Evolutionary conservation across 306 rosid species (phyloP), one percentile per base, ranked within the genome.

Genomic region (Acacia confusa): DNA sequence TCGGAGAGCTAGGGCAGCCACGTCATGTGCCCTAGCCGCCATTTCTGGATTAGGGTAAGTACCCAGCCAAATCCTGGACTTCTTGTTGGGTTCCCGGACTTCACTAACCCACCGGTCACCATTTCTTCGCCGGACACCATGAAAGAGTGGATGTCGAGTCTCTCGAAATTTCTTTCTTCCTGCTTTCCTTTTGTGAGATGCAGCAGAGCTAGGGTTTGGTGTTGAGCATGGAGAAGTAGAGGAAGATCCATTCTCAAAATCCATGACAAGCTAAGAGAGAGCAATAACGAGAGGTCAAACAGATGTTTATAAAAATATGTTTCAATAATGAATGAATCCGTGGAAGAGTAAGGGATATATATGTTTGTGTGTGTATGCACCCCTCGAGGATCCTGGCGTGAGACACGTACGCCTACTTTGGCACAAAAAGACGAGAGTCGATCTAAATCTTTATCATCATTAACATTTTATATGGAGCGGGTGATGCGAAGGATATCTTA

Each of bases 21-120:
- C 87, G 14, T 84, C 87, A 45, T 84, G 75, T 32, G 87, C 87
- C 88, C 80, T 81, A 81, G 85, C 88, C 0, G 88, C 88, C 88
- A 85, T 77, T 78, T 85, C 88, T 4, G 88, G 85, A 8, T 66
- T 30, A 57, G 63, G 58, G 48, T 72, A 81, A 4, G 85, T 85
- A n/a, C 88, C 88, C 0, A 85, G 16, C 88, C 88, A 85, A 17
- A 85, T 81, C 75, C 80, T 81, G 20, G 88, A 64, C 52, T 72
- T 77, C 30, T 65, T 77, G 48, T 36, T 73, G 0, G 85, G 88
- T 67, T 81, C 82, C 13, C 88, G 78, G 19, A 84, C 55, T 63
- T 84, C 84, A 22, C 84, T 75, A 36, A 84, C 87, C 87, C 87
- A 84, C 22, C 65, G 72, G 55, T 76, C 0, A 4, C 79, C 82